phyloP scores from a whole-genome alignment of 2,329 filamentous ascomycete genomes.

The Pseudonectria foliicola region DNA sequence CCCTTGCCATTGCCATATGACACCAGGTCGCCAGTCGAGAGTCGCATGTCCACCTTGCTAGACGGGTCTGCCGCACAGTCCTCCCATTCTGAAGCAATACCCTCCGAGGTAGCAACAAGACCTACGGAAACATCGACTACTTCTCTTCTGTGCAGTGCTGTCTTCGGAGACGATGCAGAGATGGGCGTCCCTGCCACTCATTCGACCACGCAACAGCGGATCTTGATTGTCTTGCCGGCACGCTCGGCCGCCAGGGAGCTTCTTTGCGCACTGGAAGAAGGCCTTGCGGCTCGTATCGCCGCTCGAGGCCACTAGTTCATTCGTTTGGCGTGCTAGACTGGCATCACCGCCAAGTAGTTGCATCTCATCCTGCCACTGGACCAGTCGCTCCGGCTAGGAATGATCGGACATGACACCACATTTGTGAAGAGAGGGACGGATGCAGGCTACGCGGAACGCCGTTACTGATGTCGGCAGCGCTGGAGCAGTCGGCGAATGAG shows the following conservation, averaged over 20 bases:
- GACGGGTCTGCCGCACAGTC: too few relatives aligned
- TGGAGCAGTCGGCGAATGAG: background rate
- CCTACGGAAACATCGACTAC: too few relatives aligned
- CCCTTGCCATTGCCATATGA: too few relatives aligned
- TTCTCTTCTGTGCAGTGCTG: too few relatives aligned
- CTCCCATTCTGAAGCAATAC: too few relatives aligned
- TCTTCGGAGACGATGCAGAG: constrained; percentile 7
- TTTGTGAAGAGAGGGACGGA: background rate
- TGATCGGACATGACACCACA: constrained; percentile 2
- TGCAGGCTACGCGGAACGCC: constrained; percentile 4
- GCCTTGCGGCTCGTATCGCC: constrained; percentile 11
- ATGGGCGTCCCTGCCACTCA: constrained; percentile 9
- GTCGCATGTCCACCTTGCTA: too few relatives aligned
- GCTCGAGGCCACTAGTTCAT: constrained; percentile 10
- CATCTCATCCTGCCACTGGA: background rate
- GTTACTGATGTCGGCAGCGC: constrained; percentile 4
- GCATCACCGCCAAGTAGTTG: constrained; percentile 12
- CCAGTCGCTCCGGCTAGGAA: background rate
- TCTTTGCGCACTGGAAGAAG: constrained; percentile 8
- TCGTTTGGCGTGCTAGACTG: constrained; percentile 10
- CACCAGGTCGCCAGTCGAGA: too few relatives aligned
- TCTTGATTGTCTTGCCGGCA: constrained; percentile 9
- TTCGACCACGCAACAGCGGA: constrained; percentile 1
- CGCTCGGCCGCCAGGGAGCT: constrained; percentile 9
- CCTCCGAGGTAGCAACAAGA: too few relatives aligned